Evolutionary conservation across 306 rosid genomes (phyloP), one percentile per base, ranked within the genome.

Genomic region (Astragalus glycyphyllos): DNA sequence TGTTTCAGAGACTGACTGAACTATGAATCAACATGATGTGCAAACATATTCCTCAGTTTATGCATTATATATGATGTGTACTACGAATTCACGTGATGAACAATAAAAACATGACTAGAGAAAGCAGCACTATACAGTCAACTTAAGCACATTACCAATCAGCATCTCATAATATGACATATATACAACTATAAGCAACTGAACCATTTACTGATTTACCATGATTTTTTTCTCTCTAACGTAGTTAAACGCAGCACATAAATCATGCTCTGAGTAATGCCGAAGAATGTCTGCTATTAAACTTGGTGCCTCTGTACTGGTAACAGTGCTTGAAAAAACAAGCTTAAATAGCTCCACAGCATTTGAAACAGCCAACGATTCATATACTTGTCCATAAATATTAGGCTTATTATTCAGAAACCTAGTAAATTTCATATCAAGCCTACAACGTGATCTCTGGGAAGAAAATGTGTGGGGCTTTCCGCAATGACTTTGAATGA

Each of bases 291-390:
- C 86, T 38, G 97, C 95, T 17, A 90, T 77, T 64, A 91, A 84
- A 80, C 73, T 89, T 40, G 97, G 86, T 38, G 89, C 89, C 44
- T 72, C 85, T 12, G 89, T 80, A 41, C 85, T 80, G 62, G 85
- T 77, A 54, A 96, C 86, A 81, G 88, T 87, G 81, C 95, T 89
- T 71, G 91, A 74, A 74, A 94, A 94, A 65, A 94, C 89, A 77
- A 94, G 97, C 88, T 94, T 94, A 84, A 94, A 94, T 44, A 94
- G 88, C 87, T 94, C 97, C 74, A 94, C 95, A 40, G 90, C 96
- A 83, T 89, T 94, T 60, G 99, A 87, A 80, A 94, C 80, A 65
- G 99, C 96, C 87, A 94, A 78, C 49, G 99, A 91, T 66, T 87
- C 85, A 37, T 82, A 71, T 51, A 91, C 89, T 80, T 84, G 85